Conservation (phyloP, 2,329 filamentous ascomycete genomes). For the Pseudocercospora eumusae region DNA sequence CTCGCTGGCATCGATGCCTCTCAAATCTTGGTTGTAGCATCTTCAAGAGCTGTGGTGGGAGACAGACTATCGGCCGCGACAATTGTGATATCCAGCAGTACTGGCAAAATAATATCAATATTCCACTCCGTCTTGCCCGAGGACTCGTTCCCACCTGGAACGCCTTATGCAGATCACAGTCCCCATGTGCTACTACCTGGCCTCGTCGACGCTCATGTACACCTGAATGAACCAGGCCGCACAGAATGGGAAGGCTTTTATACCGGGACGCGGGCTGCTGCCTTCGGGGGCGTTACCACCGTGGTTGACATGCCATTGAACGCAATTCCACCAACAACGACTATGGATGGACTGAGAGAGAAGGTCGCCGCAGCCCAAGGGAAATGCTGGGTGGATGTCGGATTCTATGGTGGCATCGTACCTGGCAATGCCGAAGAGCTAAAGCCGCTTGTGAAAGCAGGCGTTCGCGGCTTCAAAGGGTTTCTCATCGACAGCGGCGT, state of each 20-base stretch:
- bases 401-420: constrained; percentile 93
- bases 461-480: constrained; percentile 94
- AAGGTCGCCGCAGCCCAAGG: constrained; percentile 82
- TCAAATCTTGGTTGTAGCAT: constrained; percentile 73
- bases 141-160: constrained; percentile 71
- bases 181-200: constrained; percentile 84
- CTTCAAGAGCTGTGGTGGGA: constrained; percentile 77
- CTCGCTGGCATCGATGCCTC: constrained; percentile 24
- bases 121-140: constrained; percentile 71
- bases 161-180: constrained; percentile 79
- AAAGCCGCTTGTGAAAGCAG: constrained; percentile 75
- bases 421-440: constrained; percentile 84
- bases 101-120: constrained; percentile 82
- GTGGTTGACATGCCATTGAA: constrained; percentile 98
- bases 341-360: constrained; percentile 74
- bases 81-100: constrained; percentile 71
- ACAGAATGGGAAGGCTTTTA: constrained; percentile 99
- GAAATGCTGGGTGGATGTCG: constrained; percentile 98
- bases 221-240: constrained; percentile 93
- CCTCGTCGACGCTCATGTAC: constrained; percentile 93
- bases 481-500: constrained; percentile 97
- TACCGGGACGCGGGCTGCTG: constrained; percentile 89
- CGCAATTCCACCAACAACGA: constrained; percentile 94
- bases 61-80: constrained; percentile 78
- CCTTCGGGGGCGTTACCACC: constrained; percentile 93